Percentiles rank a stretch among this genome's conserved stretches.
phyloP scores from a whole-genome alignment of 2,329 filamentous ascomycete species.

The Neurospora crassa region DNA sequence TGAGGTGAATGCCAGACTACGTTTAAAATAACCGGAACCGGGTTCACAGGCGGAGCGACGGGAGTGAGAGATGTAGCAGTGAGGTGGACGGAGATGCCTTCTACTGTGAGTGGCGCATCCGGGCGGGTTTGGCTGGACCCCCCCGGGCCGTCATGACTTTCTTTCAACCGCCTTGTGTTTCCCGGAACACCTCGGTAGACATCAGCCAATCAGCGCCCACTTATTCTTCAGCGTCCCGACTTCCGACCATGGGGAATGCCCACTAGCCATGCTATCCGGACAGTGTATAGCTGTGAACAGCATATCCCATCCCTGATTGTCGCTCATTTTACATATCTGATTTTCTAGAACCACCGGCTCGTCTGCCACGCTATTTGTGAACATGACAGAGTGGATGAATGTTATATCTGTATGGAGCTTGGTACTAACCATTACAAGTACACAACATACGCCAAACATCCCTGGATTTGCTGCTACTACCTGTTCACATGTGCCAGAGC shows the following conservation, averaged over 20 bases:
- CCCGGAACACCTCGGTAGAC: constrained; percentile 17
- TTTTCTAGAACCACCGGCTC: background rate
- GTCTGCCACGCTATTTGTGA: background rate
- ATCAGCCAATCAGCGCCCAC: constrained; percentile 11
- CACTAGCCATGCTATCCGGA: background rate
- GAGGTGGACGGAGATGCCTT: constrained; percentile 10
- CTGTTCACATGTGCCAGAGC: background rate
- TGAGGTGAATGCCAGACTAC: background rate
- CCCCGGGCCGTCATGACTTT: constrained; percentile 8
- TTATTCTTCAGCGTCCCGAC: background rate
- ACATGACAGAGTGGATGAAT: background rate
- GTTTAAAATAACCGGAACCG: constrained; percentile 1
- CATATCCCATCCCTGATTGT: background rate
- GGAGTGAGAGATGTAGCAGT: background rate
- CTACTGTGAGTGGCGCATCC: constrained; percentile 10
- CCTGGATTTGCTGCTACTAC: background rate
- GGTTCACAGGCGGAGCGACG: background rate
- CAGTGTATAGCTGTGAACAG: background rate
- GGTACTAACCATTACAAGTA: background rate
- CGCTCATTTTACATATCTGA: background rate
- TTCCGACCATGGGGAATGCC: background rate
- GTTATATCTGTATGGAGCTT: background rate
- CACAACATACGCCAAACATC: background rate
- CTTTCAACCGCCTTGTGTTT: constrained; percentile 8
- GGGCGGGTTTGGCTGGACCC: background rate